These are phyloP conservation scores for Colletotrichum tamarilloi DNA, from an alignment of 2,329 filamentous ascomycete genomes.

Conservation along the genomic window DNA sequence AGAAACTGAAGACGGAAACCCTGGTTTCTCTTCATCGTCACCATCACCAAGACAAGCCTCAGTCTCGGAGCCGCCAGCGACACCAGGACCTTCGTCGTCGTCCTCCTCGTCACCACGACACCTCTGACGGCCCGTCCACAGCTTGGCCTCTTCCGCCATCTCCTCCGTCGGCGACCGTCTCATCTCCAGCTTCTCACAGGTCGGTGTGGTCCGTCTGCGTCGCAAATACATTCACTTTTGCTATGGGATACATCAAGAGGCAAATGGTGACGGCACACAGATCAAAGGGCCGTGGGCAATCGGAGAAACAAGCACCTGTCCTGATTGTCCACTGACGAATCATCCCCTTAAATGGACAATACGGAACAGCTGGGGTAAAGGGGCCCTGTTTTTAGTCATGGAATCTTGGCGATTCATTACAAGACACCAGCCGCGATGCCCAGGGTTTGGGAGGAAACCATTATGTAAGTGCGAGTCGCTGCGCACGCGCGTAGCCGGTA, in stretches of 20 bases:
- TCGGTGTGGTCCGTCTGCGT: slow-evolving; percentile 20
- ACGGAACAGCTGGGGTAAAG: not conserved
- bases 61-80: slow-evolving; percentile 27
- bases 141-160: slow-evolving; percentile 25
- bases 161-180: slow-evolving; percentile 17
- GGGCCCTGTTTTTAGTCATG: slow-evolving; percentile 26
- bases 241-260: not conserved
- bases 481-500: slow-evolving; percentile 1
- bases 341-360: not conserved
- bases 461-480: slow-evolving; percentile 29
- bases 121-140: slow-evolving; percentile 21
- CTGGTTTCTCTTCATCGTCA: not conserved
- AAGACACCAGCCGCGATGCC: slow-evolving; percentile 24
- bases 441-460: slow-evolving; percentile 14
- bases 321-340: not conserved
- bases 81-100: slow-evolving; percentile 7
- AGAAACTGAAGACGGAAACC: not conserved
- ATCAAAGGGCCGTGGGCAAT: not conserved
- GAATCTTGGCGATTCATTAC: slow-evolving; percentile 29
- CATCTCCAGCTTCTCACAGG: slow-evolving; percentile 15
- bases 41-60: slow-evolving; percentile 27
- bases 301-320: not conserved
- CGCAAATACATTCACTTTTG: slow-evolving; percentile 31
- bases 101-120: not conserved
- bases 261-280: not conserved